phyloP scores from a whole-genome alignment of 1,139 yeast genomes.

The Kodamaea arcana region DNA sequence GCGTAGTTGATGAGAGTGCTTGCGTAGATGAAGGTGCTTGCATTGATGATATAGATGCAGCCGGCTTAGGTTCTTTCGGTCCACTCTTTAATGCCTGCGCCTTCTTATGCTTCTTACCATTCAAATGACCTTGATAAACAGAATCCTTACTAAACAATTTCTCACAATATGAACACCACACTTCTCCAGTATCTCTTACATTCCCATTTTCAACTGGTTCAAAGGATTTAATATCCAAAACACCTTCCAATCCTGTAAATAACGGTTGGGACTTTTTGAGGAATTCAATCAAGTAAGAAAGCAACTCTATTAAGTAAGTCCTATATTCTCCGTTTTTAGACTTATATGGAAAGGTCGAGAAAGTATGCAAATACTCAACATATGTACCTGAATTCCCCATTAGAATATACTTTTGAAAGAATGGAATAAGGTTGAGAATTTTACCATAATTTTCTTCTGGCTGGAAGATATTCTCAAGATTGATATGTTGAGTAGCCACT shows the following conservation, averaged over 20 bases:
- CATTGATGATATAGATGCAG: neutral
- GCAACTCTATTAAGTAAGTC: constrained; percentile 25
- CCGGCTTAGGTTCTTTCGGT: neutral
- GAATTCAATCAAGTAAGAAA: constrained; percentile 44
- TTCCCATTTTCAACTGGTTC: constrained; percentile 12
- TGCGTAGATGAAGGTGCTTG: neutral
- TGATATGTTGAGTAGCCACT: constrained; percentile 46
- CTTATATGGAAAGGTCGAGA: constrained; percentile 38
- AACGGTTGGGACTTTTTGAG: constrained; percentile 51
- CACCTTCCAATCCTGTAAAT: constrained; percentile 20
- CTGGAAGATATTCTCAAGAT: constrained; percentile 47
- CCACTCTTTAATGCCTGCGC: constrained; percentile 22
- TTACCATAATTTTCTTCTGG: constrained; percentile 65
- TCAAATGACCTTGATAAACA: constrained; percentile 65
- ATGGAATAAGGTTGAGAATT: constrained; percentile 51
- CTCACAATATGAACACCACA: constrained; percentile 63
- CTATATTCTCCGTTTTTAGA: constrained; percentile 42
- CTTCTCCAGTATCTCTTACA: constrained; percentile 28
- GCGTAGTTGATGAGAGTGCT: neutral
- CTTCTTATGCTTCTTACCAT: constrained; percentile 73
- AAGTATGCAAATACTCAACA: constrained; percentile 45
- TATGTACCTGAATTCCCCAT: constrained; percentile 40
- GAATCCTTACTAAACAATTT: constrained; percentile 60
- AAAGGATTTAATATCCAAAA: constrained; percentile 25
- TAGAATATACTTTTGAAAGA: constrained; percentile 50